Base-by-base conservation (phyloP, 2,329 filamentous ascomycete species). In the Ceratocystis diversiconidia region DNA sequence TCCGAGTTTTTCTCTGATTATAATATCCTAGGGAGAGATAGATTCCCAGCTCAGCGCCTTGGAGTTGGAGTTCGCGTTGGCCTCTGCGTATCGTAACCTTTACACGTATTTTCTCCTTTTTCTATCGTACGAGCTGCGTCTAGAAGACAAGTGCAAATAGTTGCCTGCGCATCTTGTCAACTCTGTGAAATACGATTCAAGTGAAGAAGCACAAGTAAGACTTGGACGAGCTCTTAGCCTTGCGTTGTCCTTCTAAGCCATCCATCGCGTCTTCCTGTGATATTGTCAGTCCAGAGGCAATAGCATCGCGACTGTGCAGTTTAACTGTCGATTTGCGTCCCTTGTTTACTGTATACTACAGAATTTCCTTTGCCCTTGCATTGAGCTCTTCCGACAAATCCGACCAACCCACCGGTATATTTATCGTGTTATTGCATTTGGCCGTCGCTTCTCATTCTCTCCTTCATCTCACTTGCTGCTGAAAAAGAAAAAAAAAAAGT, bases 121-220 rank as follows among this genome's bases (percentile, higher is more conserved):
- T 48, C 43, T 41, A 48, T 30, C 61, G 61, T 62, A 62, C 61
- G 43, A 62, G 17, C 41, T 62, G 61, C 36, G 43, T 62, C 25
- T 48, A 46, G 61, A 46, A 62, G 43, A 46, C 61, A 62, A 46
- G 61, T 48, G 61, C 55, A 48, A 48, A 62, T 62, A 62, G 43
- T 32, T 48, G 44, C 61, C 55, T 59, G 55, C 28, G 55, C 55
- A 48, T 48, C 48, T 19, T 62, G 43, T 50, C 61, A 25, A 62
- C 43, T 62, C 28, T 41, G 61, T 62, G 61, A 62, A 62, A 46
- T 62, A 62, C 61, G 46, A 43, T 17, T 32, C 15, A 59, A 32
- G 55, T 59, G 55, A 59, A 59, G 55, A 59, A 59, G 15, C 28
- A 36, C 55, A 59, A 59, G 52, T 59, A 62, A 50, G 61, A 50